phyloP scores from a whole-genome alignment of 352 stramenopile species.

The Pythium brachiatum region DNA sequence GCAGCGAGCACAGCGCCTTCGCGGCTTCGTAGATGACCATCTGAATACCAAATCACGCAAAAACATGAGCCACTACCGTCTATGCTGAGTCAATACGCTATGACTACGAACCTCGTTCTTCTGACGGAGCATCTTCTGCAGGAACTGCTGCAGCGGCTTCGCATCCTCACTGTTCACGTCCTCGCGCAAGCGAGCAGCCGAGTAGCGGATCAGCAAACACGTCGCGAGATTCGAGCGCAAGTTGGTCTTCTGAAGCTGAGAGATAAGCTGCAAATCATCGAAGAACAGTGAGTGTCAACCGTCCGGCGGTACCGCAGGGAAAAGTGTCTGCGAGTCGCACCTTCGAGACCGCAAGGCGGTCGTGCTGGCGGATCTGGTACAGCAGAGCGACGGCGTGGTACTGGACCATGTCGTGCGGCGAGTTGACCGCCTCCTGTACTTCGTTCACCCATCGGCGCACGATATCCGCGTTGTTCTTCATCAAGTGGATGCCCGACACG shows the following conservation, averaged over 20 bases:
- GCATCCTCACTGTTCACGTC: constrained; percentile 82
- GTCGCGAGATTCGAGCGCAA: constrained; percentile 93
- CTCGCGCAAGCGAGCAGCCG: constrained; percentile 86
- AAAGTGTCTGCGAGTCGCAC: constrained; percentile 14
- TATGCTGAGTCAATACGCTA: background rate
- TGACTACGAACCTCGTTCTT: constrained; percentile 81
- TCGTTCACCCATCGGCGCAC: constrained; percentile 97
- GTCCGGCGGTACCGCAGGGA: background rate
- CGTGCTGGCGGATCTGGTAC: constrained; percentile 98
- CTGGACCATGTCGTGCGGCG: constrained; percentile 98
- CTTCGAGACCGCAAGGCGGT: constrained; percentile 98
- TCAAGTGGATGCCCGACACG: constrained; percentile 95
- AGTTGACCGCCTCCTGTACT: constrained; percentile 96
- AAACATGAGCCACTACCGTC: background rate
- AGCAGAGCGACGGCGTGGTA: constrained; percentile 98
- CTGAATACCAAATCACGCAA: constrained; percentile 35
- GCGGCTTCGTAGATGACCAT: constrained; percentile 99
- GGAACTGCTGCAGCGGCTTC: constrained; percentile 82
- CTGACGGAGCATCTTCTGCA: constrained; percentile 96
- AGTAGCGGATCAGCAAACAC: constrained; percentile 98
- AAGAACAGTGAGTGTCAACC: background rate
- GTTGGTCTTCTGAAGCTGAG: constrained; percentile 92
- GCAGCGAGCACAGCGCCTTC: constrained; percentile 94
- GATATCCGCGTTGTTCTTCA: constrained; percentile 92
- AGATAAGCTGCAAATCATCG: constrained; percentile 49